phyloP scores from a whole-genome alignment of 1,284 basidiomycete genomes.

The Amylostereum areolatum region DNA sequence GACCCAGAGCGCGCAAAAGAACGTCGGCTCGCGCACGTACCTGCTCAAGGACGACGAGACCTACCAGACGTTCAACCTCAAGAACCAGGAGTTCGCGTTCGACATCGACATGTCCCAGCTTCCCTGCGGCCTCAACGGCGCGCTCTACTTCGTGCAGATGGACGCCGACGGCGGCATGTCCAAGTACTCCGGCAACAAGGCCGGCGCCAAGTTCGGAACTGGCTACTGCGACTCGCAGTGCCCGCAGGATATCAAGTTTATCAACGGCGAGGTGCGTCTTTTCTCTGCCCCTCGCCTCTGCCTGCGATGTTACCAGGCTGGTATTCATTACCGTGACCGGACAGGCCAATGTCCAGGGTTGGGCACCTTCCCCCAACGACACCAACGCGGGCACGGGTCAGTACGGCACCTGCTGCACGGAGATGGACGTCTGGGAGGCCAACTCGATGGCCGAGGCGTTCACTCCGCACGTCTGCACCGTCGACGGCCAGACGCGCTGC shows the following conservation, averaged over 20 bases:
- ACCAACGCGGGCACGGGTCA: constrained; percentile 38
- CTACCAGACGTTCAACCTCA: constrained; percentile 47
- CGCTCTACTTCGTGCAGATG: constrained; percentile 37
- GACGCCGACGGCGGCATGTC: constrained; percentile 32
- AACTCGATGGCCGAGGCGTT: constrained; percentile 41
- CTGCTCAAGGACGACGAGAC: constrained; percentile 37
- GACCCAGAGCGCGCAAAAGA: constrained; percentile 30
- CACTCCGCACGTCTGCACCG: constrained; percentile 42
- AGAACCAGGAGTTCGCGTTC: constrained; percentile 53
- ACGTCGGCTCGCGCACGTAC: constrained; percentile 55
- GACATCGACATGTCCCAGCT: constrained; percentile 52
- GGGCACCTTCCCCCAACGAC: constrained; percentile 32
- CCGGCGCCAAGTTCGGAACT: constrained; percentile 47
- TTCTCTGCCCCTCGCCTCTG: background rate
- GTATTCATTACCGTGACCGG: constrained; percentile 9
- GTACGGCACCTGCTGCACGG: constrained; percentile 44
- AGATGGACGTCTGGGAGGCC: constrained; percentile 57
- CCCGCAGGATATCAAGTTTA: constrained; percentile 48
- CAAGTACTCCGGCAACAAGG: constrained; percentile 35
- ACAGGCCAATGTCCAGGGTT: constrained; percentile 40
- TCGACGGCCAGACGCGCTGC: constrained; percentile 34
- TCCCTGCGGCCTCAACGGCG: constrained; percentile 51
- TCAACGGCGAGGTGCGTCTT: constrained; percentile 34
- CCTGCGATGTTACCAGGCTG: constrained; percentile 5
- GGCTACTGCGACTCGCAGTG: constrained; percentile 50